Base-by-base conservation (phyloP, 2,329 filamentous ascomycete species). In the Fusarium sp. region DNA sequence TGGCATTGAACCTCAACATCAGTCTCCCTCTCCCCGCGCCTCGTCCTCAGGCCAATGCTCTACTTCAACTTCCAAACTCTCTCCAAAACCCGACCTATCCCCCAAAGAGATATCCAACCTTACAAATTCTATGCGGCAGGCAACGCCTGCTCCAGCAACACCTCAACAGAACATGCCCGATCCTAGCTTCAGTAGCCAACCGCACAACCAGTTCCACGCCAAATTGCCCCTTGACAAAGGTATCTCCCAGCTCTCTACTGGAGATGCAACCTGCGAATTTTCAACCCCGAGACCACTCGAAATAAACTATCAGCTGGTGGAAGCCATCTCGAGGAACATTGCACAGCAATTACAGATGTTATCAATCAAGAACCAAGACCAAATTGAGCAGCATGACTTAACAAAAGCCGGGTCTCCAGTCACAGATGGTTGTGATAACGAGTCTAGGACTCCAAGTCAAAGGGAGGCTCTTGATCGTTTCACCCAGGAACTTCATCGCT, bases 251-350 rank as follows among this genome's bases (percentile, higher is more conserved):
- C 51, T 31, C n/a, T 66, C 67, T 35, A 29, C 75, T 51, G 66
- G 63, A 49, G 70, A 77, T 56, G 68, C 69, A 40, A 61, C 72
- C 4, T 38, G 31, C 16, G 70, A 72, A 17, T 24, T 63, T 31
- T 27, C 67, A 17, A 74, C 70, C 9, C 75, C 80, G 17, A 82
- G 81, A 44, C 78, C 79, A 24, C 33, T 72, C 76, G 73, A 81
- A 69, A 59, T 81, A 24, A 84, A 87, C 63, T 80, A 83, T 17
- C 79, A 80, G 11, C 81, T 84, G 16, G 83, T 85, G 69, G 83
- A 86, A 65, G 83, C 85, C 6, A 84, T 87, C 46, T 83, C 83
- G 22, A 83, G 85, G 61, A 84, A 81, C 46, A 79, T 88, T 35
- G 81, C 80, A 7, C 85, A 88, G 64, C 86, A 88, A 62, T 73